Percentiles rank a stretch among this genome's conserved stretches.
These are phyloP conservation scores for Termitomyces sp. DNA, from an alignment of 768 basidiomycete genomes.

Conservation along the genomic window DNA sequence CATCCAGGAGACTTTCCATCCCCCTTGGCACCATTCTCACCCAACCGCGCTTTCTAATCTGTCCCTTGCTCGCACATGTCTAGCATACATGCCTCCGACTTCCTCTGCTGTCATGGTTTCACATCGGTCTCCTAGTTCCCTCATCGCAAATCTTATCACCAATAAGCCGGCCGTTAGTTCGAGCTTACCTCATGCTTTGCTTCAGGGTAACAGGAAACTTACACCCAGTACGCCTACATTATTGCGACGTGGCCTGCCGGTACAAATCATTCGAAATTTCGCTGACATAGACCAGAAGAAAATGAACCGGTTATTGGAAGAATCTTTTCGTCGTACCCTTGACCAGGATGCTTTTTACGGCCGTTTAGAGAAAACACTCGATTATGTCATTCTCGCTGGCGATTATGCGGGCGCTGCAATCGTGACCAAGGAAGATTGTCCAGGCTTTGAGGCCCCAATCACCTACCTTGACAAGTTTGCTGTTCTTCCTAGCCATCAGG, in stretches of 20 bases:
- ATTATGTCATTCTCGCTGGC: constrained; percentile 91
- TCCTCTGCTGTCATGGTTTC: constrained; percentile 97
- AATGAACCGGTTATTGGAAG: constrained; percentile 79
- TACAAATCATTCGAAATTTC: constrained; percentile 70
- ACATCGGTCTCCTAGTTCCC: constrained; percentile 90
- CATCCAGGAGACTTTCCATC: constrained; percentile 81
- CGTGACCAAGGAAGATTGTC: constrained; percentile 62
- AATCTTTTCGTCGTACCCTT: constrained; percentile 74
- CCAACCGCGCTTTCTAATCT: constrained; percentile 88
- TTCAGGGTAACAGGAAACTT: constrained; percentile 81
- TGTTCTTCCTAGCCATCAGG: constrained; percentile 90
- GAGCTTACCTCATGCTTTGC: constrained; percentile 87
- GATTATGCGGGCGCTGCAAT: constrained; percentile 95
- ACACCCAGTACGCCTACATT: constrained; percentile 91
- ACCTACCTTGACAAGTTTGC: constrained; percentile 99
- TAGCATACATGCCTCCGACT: constrained; percentile 86
- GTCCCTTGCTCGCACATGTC: constrained; percentile 76
- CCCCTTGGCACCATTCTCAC: constrained; percentile 68
- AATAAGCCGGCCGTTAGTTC: constrained; percentile 97
- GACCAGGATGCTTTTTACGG: constrained; percentile 71
- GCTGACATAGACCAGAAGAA: constrained; percentile 70
- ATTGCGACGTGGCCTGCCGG: constrained; percentile 81
- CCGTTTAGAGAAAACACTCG: constrained; percentile 70
- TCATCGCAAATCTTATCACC: constrained; percentile 96
- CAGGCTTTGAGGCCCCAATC: constrained; percentile 42